phyloP scores from a whole-genome alignment of 2,329 filamentous ascomycete species.

The Trichoderma sp. region DNA sequence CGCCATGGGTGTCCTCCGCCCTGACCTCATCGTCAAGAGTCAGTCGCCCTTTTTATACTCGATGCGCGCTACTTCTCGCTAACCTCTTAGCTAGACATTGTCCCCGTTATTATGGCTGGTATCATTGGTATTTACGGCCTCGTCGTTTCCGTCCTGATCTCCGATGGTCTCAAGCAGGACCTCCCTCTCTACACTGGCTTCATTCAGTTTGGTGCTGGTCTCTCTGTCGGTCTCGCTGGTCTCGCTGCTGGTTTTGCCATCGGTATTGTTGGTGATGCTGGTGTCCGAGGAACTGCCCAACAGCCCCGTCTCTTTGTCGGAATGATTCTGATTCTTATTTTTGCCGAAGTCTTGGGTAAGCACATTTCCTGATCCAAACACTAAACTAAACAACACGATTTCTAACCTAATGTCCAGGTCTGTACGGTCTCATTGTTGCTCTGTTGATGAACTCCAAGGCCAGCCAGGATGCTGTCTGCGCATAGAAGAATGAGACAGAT shows the following conservation, averaged over 20 bases:
- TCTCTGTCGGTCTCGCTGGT: constrained; percentile 47
- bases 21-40: constrained; percentile 47
- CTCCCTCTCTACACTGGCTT: constrained; percentile 47
- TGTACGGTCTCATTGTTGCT: constrained; percentile 98
- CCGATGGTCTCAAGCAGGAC: constrained; percentile 42
- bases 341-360: constrained; percentile 85
- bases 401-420: constrained; percentile 60
- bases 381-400: not conserved
- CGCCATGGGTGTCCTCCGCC: constrained; percentile 45
- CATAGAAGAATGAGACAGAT: not conserved
- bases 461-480: constrained; percentile 61
- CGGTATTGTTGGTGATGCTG: constrained; percentile 49
- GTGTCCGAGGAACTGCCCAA: constrained; percentile 49
- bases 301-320: constrained; percentile 49
- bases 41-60: not conserved
- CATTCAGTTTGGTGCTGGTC: constrained; percentile 46
- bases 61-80: not conserved
- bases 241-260: constrained; percentile 50
- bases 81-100: constrained; percentile 69
- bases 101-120: constrained; percentile 99
- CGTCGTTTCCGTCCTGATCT: constrained; percentile 48
- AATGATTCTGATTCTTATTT: constrained; percentile 52
- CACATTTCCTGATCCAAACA: constrained; percentile 25
- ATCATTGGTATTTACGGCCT: constrained; percentile 79
- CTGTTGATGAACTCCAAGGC: constrained; percentile 99